These are phyloP conservation scores for Arabidopsis lyrata DNA, from an alignment of 441 rosid genomes.

Conservation along the genomic window DNA sequence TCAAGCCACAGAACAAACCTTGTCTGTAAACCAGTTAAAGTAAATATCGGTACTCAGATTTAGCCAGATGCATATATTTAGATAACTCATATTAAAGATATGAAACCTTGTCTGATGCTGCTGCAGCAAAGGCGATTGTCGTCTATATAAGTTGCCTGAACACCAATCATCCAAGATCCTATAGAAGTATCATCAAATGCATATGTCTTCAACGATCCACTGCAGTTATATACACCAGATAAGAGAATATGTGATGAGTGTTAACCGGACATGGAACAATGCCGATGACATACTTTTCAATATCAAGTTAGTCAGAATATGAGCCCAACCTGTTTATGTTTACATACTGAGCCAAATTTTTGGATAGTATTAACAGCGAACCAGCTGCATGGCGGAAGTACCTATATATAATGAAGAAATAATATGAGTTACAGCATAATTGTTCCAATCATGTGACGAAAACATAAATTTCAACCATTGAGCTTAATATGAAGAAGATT, in stretches of 20 bases:
- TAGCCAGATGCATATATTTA: not conserved
- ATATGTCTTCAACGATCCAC: slow-evolving; percentile 88
- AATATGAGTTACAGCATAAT: not conserved
- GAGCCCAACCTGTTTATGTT: slow-evolving; percentile 78
- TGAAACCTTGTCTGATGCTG: slow-evolving; percentile 83
- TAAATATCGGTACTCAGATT: slow-evolving; percentile 19
- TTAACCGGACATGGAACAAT: slow-evolving; percentile 13
- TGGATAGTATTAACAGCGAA: slow-evolving; percentile 74
- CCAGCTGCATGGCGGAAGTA: slow-evolving; percentile 90
- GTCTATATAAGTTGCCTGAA: slow-evolving; percentile 84
- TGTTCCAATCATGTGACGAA: not conserved
- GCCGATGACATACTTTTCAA: not conserved
- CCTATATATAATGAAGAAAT: slow-evolving; percentile 49
- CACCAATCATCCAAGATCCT: slow-evolving; percentile 99
- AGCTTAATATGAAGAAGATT: not conserved
- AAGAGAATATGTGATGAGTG: not conserved
- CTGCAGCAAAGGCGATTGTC: slow-evolving; percentile 90
- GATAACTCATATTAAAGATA: not conserved
- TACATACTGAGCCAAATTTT: slow-evolving; percentile 83
- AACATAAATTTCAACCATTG: not conserved
- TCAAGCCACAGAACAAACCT: slow-evolving; percentile 86
- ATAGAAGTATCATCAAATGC: slow-evolving; percentile 84
- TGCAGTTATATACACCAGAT: slow-evolving; percentile 44
- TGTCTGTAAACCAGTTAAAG: slow-evolving; percentile 71
- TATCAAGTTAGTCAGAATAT: slow-evolving; percentile 2